Evolutionary conservation across 345 rosid genomes (phyloP).

Genomic region (Barbarea vulgaris): DNA sequence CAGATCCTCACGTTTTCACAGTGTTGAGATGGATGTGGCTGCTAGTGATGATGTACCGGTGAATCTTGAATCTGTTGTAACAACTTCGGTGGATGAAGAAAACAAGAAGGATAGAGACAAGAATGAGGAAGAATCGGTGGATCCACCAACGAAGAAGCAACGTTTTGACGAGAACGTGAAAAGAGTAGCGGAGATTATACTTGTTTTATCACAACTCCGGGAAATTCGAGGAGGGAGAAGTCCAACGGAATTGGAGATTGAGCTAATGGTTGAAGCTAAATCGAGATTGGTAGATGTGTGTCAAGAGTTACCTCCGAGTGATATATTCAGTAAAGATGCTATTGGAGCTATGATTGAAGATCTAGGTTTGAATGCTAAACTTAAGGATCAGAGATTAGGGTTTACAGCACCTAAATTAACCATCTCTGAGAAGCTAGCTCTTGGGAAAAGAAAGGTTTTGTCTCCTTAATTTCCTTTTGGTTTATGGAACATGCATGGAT

Average conservation of each 20-base stretch:
- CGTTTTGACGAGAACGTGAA: constrained; percentile 42
- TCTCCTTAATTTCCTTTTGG: neutral
- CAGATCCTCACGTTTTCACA: neutral
- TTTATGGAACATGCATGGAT: neutral
- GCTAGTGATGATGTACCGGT: constrained; percentile 16
- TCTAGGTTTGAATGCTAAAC: constrained; percentile 68
- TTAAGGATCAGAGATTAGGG: constrained; percentile 74
- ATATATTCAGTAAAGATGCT: constrained; percentile 62
- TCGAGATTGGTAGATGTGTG: constrained; percentile 66
- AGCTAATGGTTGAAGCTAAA: constrained; percentile 81
- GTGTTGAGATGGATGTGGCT: constrained; percentile 21
- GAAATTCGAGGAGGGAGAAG: constrained; percentile 72
- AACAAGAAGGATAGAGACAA: constrained; percentile 9
- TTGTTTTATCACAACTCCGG: constrained; percentile 76
- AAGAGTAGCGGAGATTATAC: constrained; percentile 85
- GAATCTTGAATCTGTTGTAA: constrained; percentile 16
- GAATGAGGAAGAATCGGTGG: constrained; percentile 25
- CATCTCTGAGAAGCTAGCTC: constrained; percentile 70
- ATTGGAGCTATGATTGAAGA: constrained; percentile 78
- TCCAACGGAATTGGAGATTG: constrained; percentile 74
- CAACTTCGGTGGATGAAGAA: constrained; percentile 7
- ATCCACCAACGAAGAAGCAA: constrained; percentile 45
- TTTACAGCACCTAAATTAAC: constrained; percentile 60
- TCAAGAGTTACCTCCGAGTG: constrained; percentile 63
- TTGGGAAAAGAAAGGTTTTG: constrained; percentile 75